Evolutionary conservation across 306 rosid species (phyloP).

Genomic region (Oemleria cerasiformis): DNA sequence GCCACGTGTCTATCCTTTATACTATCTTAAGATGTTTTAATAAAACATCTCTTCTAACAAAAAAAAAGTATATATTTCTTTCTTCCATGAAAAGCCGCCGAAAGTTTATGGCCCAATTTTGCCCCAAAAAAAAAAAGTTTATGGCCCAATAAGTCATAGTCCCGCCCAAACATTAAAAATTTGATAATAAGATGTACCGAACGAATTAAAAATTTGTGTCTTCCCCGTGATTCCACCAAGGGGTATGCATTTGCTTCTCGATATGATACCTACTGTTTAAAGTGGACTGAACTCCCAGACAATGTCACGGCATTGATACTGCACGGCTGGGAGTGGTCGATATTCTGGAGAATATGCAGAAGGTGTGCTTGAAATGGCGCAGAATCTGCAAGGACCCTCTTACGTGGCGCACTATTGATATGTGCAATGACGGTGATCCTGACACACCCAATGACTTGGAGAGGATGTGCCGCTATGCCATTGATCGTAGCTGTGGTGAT

Average conservation of each 20-base stretch:
- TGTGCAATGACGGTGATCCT: slow-evolving; percentile 24
- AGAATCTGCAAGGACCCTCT: slow-evolving; percentile 50
- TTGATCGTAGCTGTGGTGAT: slow-evolving; percentile 49
- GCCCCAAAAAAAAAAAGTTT: too few species aligned
- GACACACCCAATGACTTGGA: slow-evolving; percentile 9
- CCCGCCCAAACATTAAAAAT: too few species aligned
- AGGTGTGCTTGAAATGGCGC: slow-evolving; percentile 58
- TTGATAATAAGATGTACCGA: slow-evolving; percentile 36
- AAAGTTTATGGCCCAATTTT: too few species aligned
- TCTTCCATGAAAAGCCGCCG: too few species aligned
- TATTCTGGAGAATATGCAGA: slow-evolving; percentile 32
- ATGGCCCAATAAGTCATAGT: too few species aligned
- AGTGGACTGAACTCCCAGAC: slow-evolving; percentile 60
- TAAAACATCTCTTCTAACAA: too few species aligned
- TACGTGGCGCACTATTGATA: slow-evolving; percentile 50
- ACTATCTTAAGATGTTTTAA: too few species aligned
- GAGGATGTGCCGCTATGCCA: slow-evolving; percentile 40
- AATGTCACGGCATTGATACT: slow-evolving; percentile 44
- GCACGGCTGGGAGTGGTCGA: slow-evolving; percentile 41
- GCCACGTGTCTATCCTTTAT: too few species aligned
- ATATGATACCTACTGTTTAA: not conserved
- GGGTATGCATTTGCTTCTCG: not conserved
- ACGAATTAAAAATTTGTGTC: slow-evolving; percentile 33
- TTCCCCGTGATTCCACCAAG: slow-evolving; percentile 17
- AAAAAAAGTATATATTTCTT: too few species aligned